Percentiles rank a stretch among this genome's conserved stretches.
Conservation (phyloP, 441 rosid genomes). For the Pelargonium citronellum region DNA sequence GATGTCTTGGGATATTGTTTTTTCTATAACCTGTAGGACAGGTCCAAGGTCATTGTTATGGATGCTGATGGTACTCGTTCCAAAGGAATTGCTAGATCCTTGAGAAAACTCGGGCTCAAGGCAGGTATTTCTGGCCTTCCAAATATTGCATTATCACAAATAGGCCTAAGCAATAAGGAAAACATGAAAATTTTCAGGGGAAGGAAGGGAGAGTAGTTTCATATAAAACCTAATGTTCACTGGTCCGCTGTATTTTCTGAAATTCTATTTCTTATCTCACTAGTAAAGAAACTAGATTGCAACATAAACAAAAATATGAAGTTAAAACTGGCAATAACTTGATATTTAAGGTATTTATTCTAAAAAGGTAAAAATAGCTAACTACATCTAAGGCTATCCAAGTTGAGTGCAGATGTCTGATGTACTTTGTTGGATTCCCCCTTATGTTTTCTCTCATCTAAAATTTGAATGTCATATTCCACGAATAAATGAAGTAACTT, state of each 20-base stretch:
- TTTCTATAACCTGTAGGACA: conserved; percentile 70
- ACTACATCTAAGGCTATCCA: background rate
- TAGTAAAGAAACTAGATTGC: background rate
- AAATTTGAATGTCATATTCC: background rate
- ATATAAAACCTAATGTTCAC: background rate
- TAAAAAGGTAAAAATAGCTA: background rate
- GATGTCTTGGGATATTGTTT: conserved; percentile 31
- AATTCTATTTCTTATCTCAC: background rate
- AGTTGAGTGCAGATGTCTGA: background rate
- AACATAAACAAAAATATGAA: background rate
- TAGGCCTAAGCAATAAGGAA: background rate
- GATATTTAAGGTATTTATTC: background rate
- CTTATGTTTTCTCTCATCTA: background rate
- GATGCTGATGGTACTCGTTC: conserved; percentile 84
- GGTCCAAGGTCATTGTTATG: conserved; percentile 88
- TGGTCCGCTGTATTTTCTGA: background rate
- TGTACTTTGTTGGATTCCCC: background rate
- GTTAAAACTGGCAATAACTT: background rate
- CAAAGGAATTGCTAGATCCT: conserved; percentile 86
- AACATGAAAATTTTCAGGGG: conserved; percentile 10
- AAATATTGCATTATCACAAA: conserved; percentile 5
- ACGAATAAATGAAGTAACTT: background rate
- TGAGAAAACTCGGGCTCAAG: conserved; percentile 80
- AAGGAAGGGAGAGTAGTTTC: background rate
- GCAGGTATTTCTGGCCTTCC: conserved; percentile 36